phyloP scores from a whole-genome alignment of 371 early-diverging fungal genomes.

The Chytridium lagenaria region DNA sequence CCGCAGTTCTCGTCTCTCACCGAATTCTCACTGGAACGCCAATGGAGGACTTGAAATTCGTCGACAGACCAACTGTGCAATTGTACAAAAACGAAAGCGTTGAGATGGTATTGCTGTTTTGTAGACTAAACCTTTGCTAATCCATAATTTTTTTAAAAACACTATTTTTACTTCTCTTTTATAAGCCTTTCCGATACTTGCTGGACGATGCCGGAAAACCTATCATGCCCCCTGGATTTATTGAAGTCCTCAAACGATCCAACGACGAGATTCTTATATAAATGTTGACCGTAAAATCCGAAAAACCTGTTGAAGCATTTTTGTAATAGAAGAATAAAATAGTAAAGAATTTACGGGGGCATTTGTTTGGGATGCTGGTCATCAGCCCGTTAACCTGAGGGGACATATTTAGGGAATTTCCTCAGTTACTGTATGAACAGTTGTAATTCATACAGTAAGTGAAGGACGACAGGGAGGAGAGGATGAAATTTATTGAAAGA shows the following conservation, averaged over 20 bases:
- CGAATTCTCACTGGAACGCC: constrained; percentile 30
- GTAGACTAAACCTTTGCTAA: constrained; percentile 52
- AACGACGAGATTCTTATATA: constrained; percentile 55
- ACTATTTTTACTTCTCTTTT: constrained; percentile 15
- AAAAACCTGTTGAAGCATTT: too few relatives aligned
- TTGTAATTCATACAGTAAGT: too few relatives aligned
- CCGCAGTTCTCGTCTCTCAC: constrained; percentile 50
- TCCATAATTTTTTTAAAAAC: constrained; percentile 52
- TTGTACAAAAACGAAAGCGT: constrained; percentile 74
- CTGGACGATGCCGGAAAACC: constrained; percentile 66
- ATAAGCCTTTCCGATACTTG: constrained; percentile 52
- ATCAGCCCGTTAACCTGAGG: too few relatives aligned
- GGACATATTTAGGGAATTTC: too few relatives aligned
- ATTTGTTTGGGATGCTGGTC: too few relatives aligned
- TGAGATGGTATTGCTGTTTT: too few relatives aligned
- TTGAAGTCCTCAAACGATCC: constrained; percentile 74
- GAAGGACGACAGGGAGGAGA: too few relatives aligned
- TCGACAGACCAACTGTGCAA: constrained; percentile 77
- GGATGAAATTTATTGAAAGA: too few relatives aligned
- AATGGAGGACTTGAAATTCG: constrained; percentile 68
- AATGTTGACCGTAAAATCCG: too few relatives aligned
- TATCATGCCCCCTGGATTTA: constrained; percentile 77
- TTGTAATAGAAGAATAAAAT: too few relatives aligned
- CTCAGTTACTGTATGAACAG: too few relatives aligned
- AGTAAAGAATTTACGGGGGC: too few relatives aligned